Base-by-base conservation (phyloP, 2,329 filamentous ascomycete genomes). In the Fusarium sp. region DNA sequence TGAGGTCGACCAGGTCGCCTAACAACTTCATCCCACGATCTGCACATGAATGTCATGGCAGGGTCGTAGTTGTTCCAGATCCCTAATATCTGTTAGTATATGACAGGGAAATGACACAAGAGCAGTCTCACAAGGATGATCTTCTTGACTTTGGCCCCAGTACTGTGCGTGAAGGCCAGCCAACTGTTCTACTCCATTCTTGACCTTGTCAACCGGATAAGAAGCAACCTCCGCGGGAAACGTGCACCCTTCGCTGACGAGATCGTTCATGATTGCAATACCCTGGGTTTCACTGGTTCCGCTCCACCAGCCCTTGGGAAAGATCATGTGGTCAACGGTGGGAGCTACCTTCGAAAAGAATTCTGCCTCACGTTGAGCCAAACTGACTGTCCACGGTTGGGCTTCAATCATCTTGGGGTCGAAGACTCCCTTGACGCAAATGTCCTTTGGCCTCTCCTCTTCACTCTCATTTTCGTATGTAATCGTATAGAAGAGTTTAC, bases 381-480 rank as follows among this genome's bases (percentile, higher is more conserved):
- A 51, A 22, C 67, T 74, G 13, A 71, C 58, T 0, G 68, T 74
- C 68, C 70, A 74, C 11, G 71, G 71, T 22, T 74, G 70, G 7
- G 59, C 56, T 9, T 67, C 59, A 2, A 77, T 65, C 74, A 79
- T 78, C 14, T 61, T 65, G 8, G 76, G 77, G 50, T 79, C 76
- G 59, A 81, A 80, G n/a, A 77, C 75, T 19, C 78, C 79, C 68
- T 81, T 81, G 56, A 81, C 60, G 43, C 78, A 81, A 48, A 81
- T 54, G 1, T 64, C 2, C 2, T 8, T 56, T 2, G 71, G 71
- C 2, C 57, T 57, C 20, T 70, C 43, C 19, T 49, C 33, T 5
- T 24, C n/a, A 28, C 48, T 57, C 20, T 62, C 74, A 32, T 76
- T 48, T 26, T 75, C 71, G 59, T 77, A 79, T 1, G 66, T 68